Percentiles rank a stretch among this genome's conserved stretches.
These are phyloP conservation scores for Cladosporium sp. DNA, from an alignment of 2,329 filamentous ascomycete species.

Conservation along the genomic window DNA sequence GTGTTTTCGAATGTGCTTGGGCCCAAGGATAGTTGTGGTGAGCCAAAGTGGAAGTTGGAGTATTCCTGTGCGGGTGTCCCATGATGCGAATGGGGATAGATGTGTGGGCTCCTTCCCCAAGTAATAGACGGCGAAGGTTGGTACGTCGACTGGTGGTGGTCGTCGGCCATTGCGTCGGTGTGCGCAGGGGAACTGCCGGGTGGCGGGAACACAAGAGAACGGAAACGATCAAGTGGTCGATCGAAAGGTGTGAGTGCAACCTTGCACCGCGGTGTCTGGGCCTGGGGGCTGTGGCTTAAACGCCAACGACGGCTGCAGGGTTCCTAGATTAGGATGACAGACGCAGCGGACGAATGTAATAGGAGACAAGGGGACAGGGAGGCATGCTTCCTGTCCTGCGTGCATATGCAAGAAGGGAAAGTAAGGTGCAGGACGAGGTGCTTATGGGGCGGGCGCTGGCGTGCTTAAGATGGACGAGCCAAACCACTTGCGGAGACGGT, in stretches of 20 bases:
- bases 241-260: slow-evolving; percentile 18
- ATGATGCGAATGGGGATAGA: slow-evolving; percentile 59
- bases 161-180: slow-evolving; percentile 33
- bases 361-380: slow-evolving; percentile 12
- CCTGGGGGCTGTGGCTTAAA: slow-evolving; percentile 14
- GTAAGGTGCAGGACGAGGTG: slow-evolving; percentile 19
- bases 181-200: slow-evolving; percentile 14
- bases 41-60: slow-evolving; percentile 61
- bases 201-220: slow-evolving; percentile 15
- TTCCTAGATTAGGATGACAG: slow-evolving; percentile 15
- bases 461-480: slow-evolving; percentile 20
- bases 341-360: slow-evolving; percentile 16
- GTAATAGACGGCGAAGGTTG: slow-evolving; percentile 31
- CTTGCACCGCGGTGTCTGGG: slow-evolving; percentile 9
- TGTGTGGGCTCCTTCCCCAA: slow-evolving; percentile 31
- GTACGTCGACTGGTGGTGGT: slow-evolving; percentile 30
- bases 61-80: slow-evolving; percentile 72
- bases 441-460: slow-evolving; percentile 11
- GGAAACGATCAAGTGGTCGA: slow-evolving; percentile 15
- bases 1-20: slow-evolving; percentile 51
- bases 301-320: slow-evolving; percentile 16
- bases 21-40: slow-evolving; percentile 62
- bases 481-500: slow-evolving; percentile 18
- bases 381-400: slow-evolving; percentile 17
- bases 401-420: slow-evolving; percentile 19